Percentiles rank a stretch among this genome's conserved stretches.
Evolutionary conservation across 192 early-diverging fungal species (phyloP).

Genomic region (Backusella westeae): DNA sequence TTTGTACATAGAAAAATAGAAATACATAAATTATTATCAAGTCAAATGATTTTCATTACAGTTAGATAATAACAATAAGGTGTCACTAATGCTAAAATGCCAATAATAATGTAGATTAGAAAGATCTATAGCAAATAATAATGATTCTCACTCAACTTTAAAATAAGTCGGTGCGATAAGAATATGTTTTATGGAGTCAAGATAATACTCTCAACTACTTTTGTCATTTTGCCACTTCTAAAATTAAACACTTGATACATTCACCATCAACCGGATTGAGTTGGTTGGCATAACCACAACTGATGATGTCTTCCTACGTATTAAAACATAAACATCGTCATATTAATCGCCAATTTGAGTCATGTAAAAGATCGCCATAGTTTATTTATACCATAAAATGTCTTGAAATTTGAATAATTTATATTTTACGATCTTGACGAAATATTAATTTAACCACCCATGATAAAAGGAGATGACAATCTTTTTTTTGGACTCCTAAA

Average conservation of each 20-base stretch:
- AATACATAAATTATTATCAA: not conserved
- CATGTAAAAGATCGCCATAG: not conserved
- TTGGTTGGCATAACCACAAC: too few relatives aligned
- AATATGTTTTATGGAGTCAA: not conserved
- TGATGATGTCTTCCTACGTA: too few relatives aligned
- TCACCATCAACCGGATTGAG: not conserved
- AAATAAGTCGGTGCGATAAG: not conserved
- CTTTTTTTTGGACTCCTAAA: not conserved
- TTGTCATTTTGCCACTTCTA: not conserved
- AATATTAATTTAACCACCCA: not conserved
- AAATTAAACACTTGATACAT: not conserved
- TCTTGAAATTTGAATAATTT: not conserved
- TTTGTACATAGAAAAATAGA: not conserved
- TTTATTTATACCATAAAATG: not conserved
- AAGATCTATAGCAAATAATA: not conserved
- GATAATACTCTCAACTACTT: not conserved
- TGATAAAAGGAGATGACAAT: not conserved
- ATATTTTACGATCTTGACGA: not conserved
- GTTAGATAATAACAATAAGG: not conserved
- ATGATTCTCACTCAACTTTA: not conserved
- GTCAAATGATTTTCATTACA: not conserved
- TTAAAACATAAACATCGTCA: not conserved
- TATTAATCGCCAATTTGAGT: not conserved
- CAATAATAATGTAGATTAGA: not conserved
- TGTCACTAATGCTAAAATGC: not conserved